Base-by-base conservation (phyloP, 176 grass and related monocot genomes). In the Luzula sylvatica region DNA sequence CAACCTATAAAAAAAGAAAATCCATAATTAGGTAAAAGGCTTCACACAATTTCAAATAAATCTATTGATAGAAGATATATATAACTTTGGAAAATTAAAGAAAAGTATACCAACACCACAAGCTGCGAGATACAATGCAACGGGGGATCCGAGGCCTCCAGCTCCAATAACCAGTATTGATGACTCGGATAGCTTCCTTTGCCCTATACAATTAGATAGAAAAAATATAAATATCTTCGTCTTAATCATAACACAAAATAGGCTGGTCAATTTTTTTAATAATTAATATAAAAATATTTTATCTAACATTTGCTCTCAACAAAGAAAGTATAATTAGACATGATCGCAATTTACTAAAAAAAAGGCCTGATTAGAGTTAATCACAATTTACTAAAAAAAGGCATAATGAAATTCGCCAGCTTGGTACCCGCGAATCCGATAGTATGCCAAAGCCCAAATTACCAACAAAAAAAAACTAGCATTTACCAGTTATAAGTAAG, bases 81-180 rank as follows among this genome's bases (percentile, higher is more conserved):
- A 9, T 1, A 35, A 35, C 5, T 35, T 35, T 0, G 9, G 30
- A 9, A 35, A 35, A 35, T 35, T 7, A 46, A 26, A 41, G 3
- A 64, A 26, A 35, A 79, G 0, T 65, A 70, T 89, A 96, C 90
- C 90, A 52, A 89, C 90, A 49, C 90, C 90, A 58, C 77, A 88
- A 16, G 90, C 69, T 32, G 77, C 80, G 22, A 96, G 77, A 66
- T 86, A 88, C 71, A 96, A 21, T 54, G 84, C 80, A 19, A 82
- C 74, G 11, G 90, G 84, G 35, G 90, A 96, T 23, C 90, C 90
- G 26, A 96, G 46, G 9, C 90, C 90, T 70, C 84, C 90, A 13
- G 90, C 90, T 20, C 84, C 90, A 28, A 96, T 78, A 47, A 96
- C 83, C 69, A 96, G 71, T 69, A 96, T 70, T 19, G 80, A 88